A percentile compares a stretch with the other conserved stretches of the same genome.
These are phyloP conservation scores for Oxyria digyna DNA, from an alignment of 148 eudicot species.

Conservation along the genomic window DNA sequence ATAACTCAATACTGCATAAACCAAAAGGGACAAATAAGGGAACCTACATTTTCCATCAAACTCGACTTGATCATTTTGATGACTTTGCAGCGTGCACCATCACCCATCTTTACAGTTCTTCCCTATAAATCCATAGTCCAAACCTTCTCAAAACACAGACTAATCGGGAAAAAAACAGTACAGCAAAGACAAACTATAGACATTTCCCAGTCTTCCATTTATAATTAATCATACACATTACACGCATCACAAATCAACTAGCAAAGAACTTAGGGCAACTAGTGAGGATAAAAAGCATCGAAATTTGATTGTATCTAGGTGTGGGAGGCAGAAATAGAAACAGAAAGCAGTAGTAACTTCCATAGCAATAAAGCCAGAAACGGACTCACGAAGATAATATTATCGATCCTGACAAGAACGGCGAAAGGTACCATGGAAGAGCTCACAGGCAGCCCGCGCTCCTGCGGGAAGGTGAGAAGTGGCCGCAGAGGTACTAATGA, in stretches of 20 bases:
- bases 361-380: slow-evolving; percentile 20
- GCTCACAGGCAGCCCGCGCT: slow-evolving; percentile 65
- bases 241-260: slow-evolving; percentile 11
- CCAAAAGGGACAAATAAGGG: slow-evolving; percentile 15
- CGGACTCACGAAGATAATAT: slow-evolving; percentile 68
- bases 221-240: slow-evolving; percentile 6
- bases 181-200: not conserved
- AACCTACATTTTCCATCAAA: slow-evolving; percentile 39
- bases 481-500: slow-evolving; percentile 28
- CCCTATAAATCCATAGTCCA: slow-evolving; percentile 65
- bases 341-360: not conserved
- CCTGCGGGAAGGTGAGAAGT: slow-evolving; percentile 41
- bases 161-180: not conserved
- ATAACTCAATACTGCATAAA: not conserved
- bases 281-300: not conserved
- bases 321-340: not conserved
- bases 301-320: not conserved
- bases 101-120: slow-evolving; percentile 90
- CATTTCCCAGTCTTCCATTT: not conserved
- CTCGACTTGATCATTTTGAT: slow-evolving; percentile 24
- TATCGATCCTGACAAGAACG: slow-evolving; percentile 97
- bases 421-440: slow-evolving; percentile 89
- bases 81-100: slow-evolving; percentile 33
- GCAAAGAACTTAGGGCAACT: not conserved
- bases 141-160: slow-evolving; percentile 30